These are phyloP conservation scores for Spergularia marina DNA, from an alignment of 148 eudicot genomes.

Conservation along the genomic window DNA sequence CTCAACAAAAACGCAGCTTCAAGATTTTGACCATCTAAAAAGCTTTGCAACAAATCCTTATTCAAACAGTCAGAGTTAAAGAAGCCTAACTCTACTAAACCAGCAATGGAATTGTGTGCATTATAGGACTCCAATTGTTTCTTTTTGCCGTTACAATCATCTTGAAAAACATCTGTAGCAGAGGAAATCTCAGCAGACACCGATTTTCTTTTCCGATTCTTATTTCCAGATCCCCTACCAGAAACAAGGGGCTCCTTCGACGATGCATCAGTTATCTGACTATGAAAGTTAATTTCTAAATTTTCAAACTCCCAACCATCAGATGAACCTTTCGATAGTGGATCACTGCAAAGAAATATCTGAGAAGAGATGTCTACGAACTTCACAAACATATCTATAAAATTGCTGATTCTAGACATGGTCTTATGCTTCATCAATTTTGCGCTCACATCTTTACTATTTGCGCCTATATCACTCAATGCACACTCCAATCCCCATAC, in stretches of 20 bases:
- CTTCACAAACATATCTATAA: slow-evolving; percentile 38
- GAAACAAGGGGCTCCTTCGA: slow-evolving; percentile 19
- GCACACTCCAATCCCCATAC: slow-evolving; percentile 66
- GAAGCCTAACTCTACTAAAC: slow-evolving; percentile 37
- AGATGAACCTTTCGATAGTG: slow-evolving; percentile 13
- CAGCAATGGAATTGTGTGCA: slow-evolving; percentile 27
- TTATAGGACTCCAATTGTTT: slow-evolving; percentile 25
- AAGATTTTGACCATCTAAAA: slow-evolving; percentile 57
- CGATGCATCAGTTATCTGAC: slow-evolving; percentile 22
- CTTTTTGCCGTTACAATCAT: slow-evolving; percentile 4
- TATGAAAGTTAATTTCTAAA: slow-evolving; percentile 18
- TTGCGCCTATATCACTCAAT: slow-evolving; percentile 37
- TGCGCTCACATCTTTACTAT: slow-evolving; percentile 28
- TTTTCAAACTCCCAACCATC: slow-evolving; percentile 26
- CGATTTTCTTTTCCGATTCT: slow-evolving; percentile 1
- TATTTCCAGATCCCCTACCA: slow-evolving; percentile 20
- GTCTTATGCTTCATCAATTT: slow-evolving; percentile 36
- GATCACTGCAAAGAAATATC: slow-evolving; percentile 41
- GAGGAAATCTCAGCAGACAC: no score
- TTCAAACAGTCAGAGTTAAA: slow-evolving; percentile 32
- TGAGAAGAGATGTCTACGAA: slow-evolving; percentile 35
- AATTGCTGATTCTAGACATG: slow-evolving; percentile 39
- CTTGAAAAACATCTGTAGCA: no score
- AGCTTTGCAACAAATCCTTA: slow-evolving; percentile 43
- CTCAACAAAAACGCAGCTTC: slow-evolving; percentile 66